These are phyloP conservation scores for Nowakowskiella sp. DNA, from an alignment of 192 early-diverging fungal genomes.

Conservation along the genomic window DNA sequence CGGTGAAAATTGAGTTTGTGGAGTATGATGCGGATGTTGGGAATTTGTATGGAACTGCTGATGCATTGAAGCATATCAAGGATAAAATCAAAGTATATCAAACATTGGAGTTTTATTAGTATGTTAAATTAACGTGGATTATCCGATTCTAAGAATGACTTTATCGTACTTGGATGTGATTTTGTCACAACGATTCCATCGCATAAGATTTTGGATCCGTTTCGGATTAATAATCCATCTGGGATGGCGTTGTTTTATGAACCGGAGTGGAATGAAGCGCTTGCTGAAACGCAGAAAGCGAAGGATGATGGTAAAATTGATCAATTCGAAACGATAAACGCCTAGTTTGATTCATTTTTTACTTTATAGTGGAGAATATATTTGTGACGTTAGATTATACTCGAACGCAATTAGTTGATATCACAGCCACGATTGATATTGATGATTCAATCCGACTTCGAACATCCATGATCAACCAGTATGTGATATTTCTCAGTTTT, in stretches of 20 bases:
- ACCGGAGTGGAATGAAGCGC: conserved; percentile 61
- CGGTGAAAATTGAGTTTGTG: conserved; percentile 53
- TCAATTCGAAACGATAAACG: not conserved
- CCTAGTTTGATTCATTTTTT: not conserved
- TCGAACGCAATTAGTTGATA: conserved; percentile 31
- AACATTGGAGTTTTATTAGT: not conserved
- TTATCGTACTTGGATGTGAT: conserved; percentile 90
- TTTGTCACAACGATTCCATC: conserved; percentile 77
- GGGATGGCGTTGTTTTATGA: conserved; percentile 80
- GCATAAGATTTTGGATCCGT: conserved; percentile 73
- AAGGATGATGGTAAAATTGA: conserved; percentile 26
- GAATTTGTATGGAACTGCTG: conserved; percentile 65
- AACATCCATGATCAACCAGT: conserved; percentile 43
- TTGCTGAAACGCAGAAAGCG: conserved; percentile 36
- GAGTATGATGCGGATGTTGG: conserved; percentile 39
- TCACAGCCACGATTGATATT: conserved; percentile 29
- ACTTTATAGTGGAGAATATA: too few species aligned
- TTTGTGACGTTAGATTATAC: conserved; percentile 41
- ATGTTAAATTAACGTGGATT: not conserved
- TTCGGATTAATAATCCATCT: conserved; percentile 71
- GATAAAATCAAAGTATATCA: conserved; percentile 71
- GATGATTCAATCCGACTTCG: conserved; percentile 52
- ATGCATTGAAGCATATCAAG: conserved; percentile 68
- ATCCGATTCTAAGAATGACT: conserved; percentile 53
- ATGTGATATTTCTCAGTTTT: conserved; percentile 8